Percentiles rank a stretch among this genome's conserved stretches.
Conservation (phyloP, 352 stramenopile genomes). For the Phytophthora macrochlamydospora region DNA sequence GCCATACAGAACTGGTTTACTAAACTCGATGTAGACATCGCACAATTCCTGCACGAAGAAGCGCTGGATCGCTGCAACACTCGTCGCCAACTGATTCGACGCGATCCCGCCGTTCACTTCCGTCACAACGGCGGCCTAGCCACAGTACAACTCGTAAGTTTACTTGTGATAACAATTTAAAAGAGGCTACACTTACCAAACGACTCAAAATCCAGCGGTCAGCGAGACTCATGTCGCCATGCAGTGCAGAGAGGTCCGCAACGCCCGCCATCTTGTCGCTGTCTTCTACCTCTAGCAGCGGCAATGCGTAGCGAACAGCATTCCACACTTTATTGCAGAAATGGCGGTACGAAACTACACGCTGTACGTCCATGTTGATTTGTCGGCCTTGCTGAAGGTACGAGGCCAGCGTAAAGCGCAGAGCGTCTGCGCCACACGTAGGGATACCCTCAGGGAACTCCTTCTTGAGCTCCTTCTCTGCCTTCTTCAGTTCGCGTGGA, state of each 20-base stretch:
- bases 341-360: constrained; percentile 82
- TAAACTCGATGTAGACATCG: constrained; percentile 91
- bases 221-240: constrained; percentile 56
- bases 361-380: constrained; percentile 90
- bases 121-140: constrained; percentile 60
- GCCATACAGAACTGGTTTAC: constrained; percentile 80
- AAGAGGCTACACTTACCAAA: constrained; percentile 43
- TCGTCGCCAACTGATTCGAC: constrained; percentile 69
- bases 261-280: neutral
- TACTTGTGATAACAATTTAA: neutral
- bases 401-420: constrained; percentile 97
- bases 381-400: constrained; percentile 92
- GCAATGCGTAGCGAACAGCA: constrained; percentile 76
- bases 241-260: constrained; percentile 31
- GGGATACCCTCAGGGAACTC: constrained; percentile 99
- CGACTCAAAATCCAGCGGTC: constrained; percentile 89
- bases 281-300: constrained; percentile 47
- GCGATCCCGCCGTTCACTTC: constrained; percentile 71
- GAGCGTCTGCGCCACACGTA: constrained; percentile 97
- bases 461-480: constrained; percentile 94
- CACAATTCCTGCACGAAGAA: constrained; percentile 90
- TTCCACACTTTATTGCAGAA: constrained; percentile 94
- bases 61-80: constrained; percentile 69
- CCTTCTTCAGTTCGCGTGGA: constrained; percentile 94
- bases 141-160: constrained; percentile 10